Conservation (phyloP, 805 yeast species). For the Pichia kluyveri region DNA sequence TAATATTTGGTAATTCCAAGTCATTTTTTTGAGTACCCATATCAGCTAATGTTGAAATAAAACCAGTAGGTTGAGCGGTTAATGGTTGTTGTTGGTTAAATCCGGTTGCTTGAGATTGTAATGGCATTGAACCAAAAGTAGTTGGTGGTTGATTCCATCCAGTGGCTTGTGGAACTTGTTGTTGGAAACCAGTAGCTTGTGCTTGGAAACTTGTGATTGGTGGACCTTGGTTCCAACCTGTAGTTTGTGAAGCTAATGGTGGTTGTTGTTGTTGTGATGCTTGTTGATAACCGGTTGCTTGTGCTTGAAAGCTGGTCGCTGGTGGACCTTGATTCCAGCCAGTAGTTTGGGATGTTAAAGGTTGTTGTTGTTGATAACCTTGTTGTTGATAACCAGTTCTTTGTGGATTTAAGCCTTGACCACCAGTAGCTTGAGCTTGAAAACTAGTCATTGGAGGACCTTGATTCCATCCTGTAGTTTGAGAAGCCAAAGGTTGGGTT, state of each 20-base stretch:
- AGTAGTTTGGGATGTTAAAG: constrained; percentile 15
- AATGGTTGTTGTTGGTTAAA: constrained; percentile 22
- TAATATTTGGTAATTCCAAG: constrained; percentile 60
- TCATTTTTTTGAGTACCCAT: constrained; percentile 32
- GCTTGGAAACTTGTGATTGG: constrained; percentile 11
- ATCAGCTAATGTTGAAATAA: constrained; percentile 24
- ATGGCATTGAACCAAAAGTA: constrained; percentile 26
- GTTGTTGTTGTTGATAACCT: constrained; percentile 1
- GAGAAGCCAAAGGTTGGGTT: constrained; percentile 19
- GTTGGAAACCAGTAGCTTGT: constrained; percentile 25
- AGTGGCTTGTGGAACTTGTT: constrained; percentile 29
- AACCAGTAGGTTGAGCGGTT: constrained; percentile 39
- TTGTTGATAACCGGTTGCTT: constrained; percentile 11
- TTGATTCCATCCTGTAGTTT: constrained; percentile 32
- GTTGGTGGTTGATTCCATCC: constrained; percentile 32
- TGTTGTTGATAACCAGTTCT: constrained; percentile 14
- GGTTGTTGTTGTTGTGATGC: constrained; percentile 10
- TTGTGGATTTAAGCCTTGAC: constrained; percentile 2
- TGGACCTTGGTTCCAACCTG: constrained; percentile 28
- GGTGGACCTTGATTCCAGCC: constrained; percentile 26
- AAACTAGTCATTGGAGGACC: constrained; percentile 21
- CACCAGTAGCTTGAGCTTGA: constrained; percentile 16
- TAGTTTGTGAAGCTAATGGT: constrained; percentile 25
- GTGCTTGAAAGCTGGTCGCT: constrained; percentile 21
- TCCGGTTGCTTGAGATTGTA: constrained; percentile 36